Evolutionary conservation across 768 basidiomycete species (phyloP).

Genomic region (Termitomyces sp.): DNA sequence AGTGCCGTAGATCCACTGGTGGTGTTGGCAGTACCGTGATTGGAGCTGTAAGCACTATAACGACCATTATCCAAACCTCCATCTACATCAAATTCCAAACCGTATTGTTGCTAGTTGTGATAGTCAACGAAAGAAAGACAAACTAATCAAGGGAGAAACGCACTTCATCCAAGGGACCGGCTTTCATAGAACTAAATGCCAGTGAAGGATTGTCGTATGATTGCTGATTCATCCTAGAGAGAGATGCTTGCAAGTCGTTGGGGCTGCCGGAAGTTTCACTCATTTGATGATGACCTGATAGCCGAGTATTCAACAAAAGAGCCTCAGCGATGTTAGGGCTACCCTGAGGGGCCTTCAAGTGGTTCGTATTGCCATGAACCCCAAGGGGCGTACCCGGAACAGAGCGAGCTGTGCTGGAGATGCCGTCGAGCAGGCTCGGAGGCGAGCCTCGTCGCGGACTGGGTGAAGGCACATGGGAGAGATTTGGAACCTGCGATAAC

Average conservation of each 20-base stretch:
- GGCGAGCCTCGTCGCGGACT: constrained; percentile 74
- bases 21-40: constrained; percentile 23
- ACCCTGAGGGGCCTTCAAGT: constrained; percentile 65
- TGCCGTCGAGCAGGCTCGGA: constrained; percentile 53
- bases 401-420: constrained; percentile 64
- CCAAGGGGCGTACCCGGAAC: constrained; percentile 80
- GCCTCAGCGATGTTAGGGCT: constrained; percentile 62
- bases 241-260: constrained; percentile 62
- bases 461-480: constrained; percentile 37
- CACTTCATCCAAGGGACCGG: constrained; percentile 56
- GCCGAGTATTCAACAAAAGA: constrained; percentile 58
- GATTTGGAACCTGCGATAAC: constrained; percentile 44
- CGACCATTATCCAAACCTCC: constrained; percentile 45
- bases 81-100: constrained; percentile 45
- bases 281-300: constrained; percentile 46
- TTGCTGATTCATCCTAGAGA: constrained; percentile 59
- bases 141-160: constrained; percentile 8
- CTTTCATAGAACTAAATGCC: constrained; percentile 49
- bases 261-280: constrained; percentile 46
- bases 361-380: constrained; percentile 40
- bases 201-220: constrained; percentile 54
- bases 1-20: constrained; percentile 66
- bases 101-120: constrained; percentile 40
- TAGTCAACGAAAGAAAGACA: constrained; percentile 10
- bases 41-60: constrained; percentile 51